Evolutionary conservation across 352 stramenopile species (phyloP).

Genomic region (Pythium graminicola): DNA sequence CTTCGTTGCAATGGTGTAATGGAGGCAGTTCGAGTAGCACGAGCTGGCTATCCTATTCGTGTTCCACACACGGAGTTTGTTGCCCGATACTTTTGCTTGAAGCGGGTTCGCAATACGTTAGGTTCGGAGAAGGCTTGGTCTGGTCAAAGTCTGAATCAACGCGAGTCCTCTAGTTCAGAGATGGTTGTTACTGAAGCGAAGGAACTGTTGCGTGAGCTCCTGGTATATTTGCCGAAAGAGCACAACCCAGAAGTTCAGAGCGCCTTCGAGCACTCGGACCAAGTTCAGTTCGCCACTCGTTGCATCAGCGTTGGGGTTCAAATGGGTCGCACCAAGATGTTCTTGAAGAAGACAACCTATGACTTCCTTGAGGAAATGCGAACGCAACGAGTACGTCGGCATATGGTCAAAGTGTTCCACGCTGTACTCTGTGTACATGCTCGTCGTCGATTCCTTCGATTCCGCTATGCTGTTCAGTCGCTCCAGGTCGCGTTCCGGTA

Average conservation of each 20-base stretch:
- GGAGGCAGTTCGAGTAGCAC: conserved; percentile 80
- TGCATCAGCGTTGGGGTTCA: conserved; percentile 75
- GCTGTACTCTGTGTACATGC: conserved; percentile 54
- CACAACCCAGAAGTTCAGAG: conserved; percentile 72
- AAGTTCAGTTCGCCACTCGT: conserved; percentile 51
- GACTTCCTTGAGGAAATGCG: conserved; percentile 89
- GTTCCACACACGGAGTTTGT: conserved; percentile 71
- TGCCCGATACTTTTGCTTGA: conserved; percentile 68
- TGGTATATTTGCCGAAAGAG: conserved; percentile 87
- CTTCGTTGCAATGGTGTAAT: conserved; percentile 84
- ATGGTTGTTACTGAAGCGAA: conserved; percentile 51
- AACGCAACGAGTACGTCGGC: conserved; percentile 44
- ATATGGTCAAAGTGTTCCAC: conserved; percentile 75
- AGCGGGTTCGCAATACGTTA: conserved; percentile 40
- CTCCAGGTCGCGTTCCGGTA: conserved; percentile 61
- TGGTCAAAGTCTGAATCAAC: conserved; percentile 42
- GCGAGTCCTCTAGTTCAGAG: conserved; percentile 28
- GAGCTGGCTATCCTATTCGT: conserved; percentile 77
- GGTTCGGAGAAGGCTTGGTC: conserved; percentile 26
- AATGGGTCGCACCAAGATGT: conserved; percentile 95
- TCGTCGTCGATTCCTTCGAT: conserved; percentile 50
- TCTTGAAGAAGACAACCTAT: conserved; percentile 89
- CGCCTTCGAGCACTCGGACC: conserved; percentile 61
- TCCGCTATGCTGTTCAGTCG: conserved; percentile 40
- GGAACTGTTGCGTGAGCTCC: conserved; percentile 78